A percentile compares a stretch with the other conserved stretches of the same genome.
These are phyloP conservation scores for Xerocomus nothofagi DNA, from an alignment of 1,284 basidiomycete species.

Conservation along the genomic window DNA sequence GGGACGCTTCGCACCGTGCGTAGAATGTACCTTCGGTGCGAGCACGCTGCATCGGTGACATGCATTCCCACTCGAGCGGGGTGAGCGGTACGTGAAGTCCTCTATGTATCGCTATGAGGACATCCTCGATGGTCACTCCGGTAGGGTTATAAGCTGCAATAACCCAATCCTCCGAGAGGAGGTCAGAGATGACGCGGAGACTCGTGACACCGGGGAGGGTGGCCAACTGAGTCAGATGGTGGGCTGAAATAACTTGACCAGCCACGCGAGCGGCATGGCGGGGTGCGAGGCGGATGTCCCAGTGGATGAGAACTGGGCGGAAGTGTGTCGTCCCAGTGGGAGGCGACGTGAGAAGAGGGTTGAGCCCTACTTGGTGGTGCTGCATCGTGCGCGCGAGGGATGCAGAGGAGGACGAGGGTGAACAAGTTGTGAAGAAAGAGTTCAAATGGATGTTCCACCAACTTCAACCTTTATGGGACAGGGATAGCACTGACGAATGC, in stretches of 20 bases:
- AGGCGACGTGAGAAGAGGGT: constrained; percentile 19
- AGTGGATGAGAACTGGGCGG: constrained; percentile 35
- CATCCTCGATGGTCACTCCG: constrained; percentile 49
- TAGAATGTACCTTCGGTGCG: constrained; percentile 44
- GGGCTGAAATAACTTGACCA: constrained; percentile 12
- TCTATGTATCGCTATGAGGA: constrained; percentile 45
- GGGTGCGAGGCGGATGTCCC: constrained; percentile 50
- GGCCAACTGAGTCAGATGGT: constrained; percentile 41
- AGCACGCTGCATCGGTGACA: constrained; percentile 42
- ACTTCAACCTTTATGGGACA: constrained; percentile 24
- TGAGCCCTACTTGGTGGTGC: constrained; percentile 19
- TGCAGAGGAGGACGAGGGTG: constrained; percentile 1
- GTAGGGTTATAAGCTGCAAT: constrained; percentile 33
- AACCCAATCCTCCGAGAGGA: constrained; percentile 45
- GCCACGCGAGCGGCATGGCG: constrained; percentile 31
- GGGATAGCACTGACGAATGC: background rate
- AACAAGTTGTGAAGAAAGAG: background rate
- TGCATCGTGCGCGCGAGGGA: constrained; percentile 16
- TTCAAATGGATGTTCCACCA: background rate
- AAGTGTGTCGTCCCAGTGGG: constrained; percentile 12
- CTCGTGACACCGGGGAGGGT: constrained; percentile 41
- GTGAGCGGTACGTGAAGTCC: constrained; percentile 39
- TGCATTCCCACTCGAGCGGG: constrained; percentile 41
- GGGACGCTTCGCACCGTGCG: constrained; percentile 38
- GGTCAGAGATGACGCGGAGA: constrained; percentile 45